Evolutionary conservation across 495 filamentous ascomycete genomes (phyloP).

Genomic region (Penicillium antarcticum): DNA sequence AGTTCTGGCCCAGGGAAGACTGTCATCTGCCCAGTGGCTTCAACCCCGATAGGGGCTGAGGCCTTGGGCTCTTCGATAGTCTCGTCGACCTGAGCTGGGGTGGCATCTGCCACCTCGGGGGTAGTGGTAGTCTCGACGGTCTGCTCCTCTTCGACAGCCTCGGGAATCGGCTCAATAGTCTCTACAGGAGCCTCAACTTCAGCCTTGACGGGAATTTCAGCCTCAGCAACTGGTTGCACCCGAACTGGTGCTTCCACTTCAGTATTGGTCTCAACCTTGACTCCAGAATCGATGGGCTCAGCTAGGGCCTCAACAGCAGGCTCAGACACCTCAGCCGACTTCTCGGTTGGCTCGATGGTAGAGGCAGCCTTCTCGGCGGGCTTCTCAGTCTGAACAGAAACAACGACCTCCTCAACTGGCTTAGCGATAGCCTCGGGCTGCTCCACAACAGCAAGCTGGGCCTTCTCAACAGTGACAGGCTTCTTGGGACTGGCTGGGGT

Average conservation of each 20-base stretch:
- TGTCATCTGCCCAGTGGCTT: not conserved
- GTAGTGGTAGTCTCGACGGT: not conserved
- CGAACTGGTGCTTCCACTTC: too few relatives aligned
- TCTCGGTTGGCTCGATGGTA: not conserved
- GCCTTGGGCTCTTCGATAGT: not conserved
- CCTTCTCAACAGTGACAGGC: not conserved
- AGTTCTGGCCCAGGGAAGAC: not conserved
- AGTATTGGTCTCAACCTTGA: too few relatives aligned
- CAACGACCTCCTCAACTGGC: not conserved
- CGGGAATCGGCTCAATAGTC: constrained; percentile 1
- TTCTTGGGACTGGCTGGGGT: constrained; percentile 9
- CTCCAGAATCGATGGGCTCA: not conserved
- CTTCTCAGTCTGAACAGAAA: not conserved
- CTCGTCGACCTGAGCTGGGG: not conserved
- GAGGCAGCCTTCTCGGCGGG: not conserved
- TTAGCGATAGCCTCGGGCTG: constrained; percentile 5
- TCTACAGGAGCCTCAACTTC: not conserved
- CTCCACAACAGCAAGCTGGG: constrained; percentile 3
- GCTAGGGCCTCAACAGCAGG: not conserved
- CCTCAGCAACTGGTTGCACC: not conserved
- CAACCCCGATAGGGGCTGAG: not conserved
- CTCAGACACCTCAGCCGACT: constrained; percentile 8
- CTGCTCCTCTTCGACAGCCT: not conserved
- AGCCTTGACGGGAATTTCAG: not conserved
- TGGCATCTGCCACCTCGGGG: not conserved